A percentile compares a stretch with the other conserved stretches of the same genome.
Conservation (phyloP, 2,329 filamentous ascomycete genomes). For the Fusarium guadeloupense region DNA sequence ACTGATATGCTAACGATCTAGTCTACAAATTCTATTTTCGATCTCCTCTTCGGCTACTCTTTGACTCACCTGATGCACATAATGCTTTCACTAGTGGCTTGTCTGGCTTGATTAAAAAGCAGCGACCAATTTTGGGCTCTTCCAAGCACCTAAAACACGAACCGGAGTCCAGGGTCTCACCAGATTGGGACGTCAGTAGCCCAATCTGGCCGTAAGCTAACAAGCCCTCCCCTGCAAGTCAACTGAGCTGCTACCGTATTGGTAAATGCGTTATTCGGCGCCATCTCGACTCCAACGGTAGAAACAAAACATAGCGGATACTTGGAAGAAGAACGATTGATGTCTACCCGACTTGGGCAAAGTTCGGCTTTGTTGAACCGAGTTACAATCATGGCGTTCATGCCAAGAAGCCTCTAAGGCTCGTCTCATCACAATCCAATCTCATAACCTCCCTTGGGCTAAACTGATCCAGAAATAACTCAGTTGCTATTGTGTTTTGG, state of each 20-base stretch:
- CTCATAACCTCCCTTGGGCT: slow-evolving; percentile 7
- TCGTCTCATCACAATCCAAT: slow-evolving; percentile 18
- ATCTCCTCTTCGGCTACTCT: neutral
- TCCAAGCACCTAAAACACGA: slow-evolving; percentile 24
- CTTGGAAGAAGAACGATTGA: no score
- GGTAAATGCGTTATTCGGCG: slow-evolving; percentile 10
- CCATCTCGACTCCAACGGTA: slow-evolving; percentile 10
- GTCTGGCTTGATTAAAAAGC: slow-evolving; percentile 17
- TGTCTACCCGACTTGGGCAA: slow-evolving; percentile 19
- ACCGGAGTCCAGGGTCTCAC: slow-evolving; percentile 22
- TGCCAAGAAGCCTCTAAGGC: slow-evolving; percentile 11
- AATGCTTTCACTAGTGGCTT: slow-evolving; percentile 17
- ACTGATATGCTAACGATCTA: slow-evolving; percentile 8
- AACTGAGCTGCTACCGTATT: slow-evolving; percentile 19
- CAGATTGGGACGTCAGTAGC: slow-evolving; percentile 32
- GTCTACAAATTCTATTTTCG: neutral
- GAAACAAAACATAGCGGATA: no score
- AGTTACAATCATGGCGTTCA: slow-evolving; percentile 2
- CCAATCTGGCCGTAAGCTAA: slow-evolving; percentile 30
- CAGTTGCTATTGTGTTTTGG: neutral
- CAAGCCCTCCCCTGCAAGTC: slow-evolving; percentile 32
- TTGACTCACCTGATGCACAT: slow-evolving; percentile 41
- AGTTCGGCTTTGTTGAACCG: slow-evolving; percentile 2
- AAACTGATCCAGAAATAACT: slow-evolving; percentile 9
- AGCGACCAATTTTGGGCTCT: slow-evolving; percentile 15